phyloP scores from a whole-genome alignment of 2,329 filamentous ascomycete species.

The Neurospora crassa region DNA sequence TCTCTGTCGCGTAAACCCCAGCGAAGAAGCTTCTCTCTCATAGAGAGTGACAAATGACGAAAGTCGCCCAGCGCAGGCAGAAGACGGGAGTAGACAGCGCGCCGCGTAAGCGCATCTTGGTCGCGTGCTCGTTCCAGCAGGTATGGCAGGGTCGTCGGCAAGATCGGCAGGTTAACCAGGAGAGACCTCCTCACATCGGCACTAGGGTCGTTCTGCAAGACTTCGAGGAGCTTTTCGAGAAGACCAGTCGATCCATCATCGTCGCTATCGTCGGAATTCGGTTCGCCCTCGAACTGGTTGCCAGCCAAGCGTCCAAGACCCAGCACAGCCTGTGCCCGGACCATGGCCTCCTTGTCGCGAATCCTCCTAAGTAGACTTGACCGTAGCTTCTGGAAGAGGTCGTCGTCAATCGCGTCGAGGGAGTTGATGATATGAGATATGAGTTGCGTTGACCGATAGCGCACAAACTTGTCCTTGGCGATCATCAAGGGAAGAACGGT shows the following conservation, averaged over 20 bases:
- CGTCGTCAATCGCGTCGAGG: constrained; percentile 84
- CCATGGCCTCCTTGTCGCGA: constrained; percentile 86
- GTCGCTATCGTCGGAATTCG: constrained; percentile 60
- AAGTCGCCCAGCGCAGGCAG: constrained; percentile 89
- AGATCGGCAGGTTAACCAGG: constrained; percentile 81
- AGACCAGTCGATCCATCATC: constrained; percentile 57
- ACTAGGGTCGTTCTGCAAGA: constrained; percentile 87
- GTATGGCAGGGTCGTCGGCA: constrained; percentile 72
- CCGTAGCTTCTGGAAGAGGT: constrained; percentile 74
- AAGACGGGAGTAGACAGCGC: constrained; percentile 78
- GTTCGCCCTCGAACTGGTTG: constrained; percentile 62
- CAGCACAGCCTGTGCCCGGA: constrained; percentile 84
- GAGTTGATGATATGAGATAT: constrained; percentile 88
- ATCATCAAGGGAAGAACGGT: constrained; percentile 66
- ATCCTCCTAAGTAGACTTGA: constrained; percentile 75
- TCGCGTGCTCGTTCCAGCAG: constrained; percentile 87
- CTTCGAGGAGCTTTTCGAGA: constrained; percentile 73
- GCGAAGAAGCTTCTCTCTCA: constrained; percentile 88
- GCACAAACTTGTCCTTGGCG: constrained; percentile 85
- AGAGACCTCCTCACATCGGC: constrained; percentile 86
- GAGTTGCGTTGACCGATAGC: constrained; percentile 83
- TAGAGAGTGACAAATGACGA: constrained; percentile 80
- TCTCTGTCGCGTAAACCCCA: constrained; percentile 94
- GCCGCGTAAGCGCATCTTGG: constrained; percentile 71
- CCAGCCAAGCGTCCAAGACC: constrained; percentile 79